Base-by-base conservation (phyloP, 495 filamentous ascomycete species). In the Parmelia sp. region DNA sequence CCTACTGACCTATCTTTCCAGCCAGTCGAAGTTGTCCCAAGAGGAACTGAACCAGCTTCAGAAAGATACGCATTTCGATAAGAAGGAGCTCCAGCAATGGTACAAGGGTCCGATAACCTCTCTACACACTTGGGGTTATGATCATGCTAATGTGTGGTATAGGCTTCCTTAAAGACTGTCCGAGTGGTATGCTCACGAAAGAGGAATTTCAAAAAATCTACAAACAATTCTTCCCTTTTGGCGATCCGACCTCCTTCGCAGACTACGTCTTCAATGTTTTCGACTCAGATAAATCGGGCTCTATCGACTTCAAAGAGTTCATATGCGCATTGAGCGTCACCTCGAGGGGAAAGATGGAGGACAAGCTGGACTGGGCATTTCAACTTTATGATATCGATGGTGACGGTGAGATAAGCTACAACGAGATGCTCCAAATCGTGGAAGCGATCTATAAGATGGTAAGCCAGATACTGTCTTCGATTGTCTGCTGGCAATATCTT, bases 381-480 rank as follows among this genome's bases (percentile, higher is more conserved):
- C 95, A 98, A 77, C 83, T 98, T 72, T 98, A 98, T 76, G 94
- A 98, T 77, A 98, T 98, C 71, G 94, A 98, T 73, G 93, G 94
- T 33, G 95, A 98, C 70, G 94, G 94, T 61, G 95, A 97, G 80
- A 98, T 98, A 67, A 96, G 89, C 72, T 98, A 97, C 75, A 90
- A 96, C 62, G 94, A 98, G 81, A 98, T 98, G 94, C 80, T 98
- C 68, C 86, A 89, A 71, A 98, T 98, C 72, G 94, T 98, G 29
- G 93, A 98, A 80, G 94, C 94, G 60, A 98, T 98, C 68, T 98
- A 98, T 78, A 98, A 98, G 80, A 97, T 98, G 94, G 94, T 98
- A 77, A 57, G 80, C 70, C 11, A 27, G 37, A 19, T 60, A 5
- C 25, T 36, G 10, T 7, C 23, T 25, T 35, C 7, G 25, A 19